Evolutionary conservation across 2,329 filamentous ascomycete species (phyloP).

Genomic region (Fusarium transvaalense): DNA sequence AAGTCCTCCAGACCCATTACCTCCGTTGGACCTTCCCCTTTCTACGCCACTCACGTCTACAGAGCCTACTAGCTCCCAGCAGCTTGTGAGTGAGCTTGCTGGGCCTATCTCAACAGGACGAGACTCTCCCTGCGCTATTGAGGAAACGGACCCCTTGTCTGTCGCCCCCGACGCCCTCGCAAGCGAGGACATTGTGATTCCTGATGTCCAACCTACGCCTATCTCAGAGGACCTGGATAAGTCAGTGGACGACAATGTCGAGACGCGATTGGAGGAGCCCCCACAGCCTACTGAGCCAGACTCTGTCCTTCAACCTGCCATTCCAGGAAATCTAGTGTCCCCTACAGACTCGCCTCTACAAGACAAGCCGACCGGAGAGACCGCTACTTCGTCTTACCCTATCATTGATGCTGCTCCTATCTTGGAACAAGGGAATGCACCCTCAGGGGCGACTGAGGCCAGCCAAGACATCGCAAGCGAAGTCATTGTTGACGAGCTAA

Average conservation of each 20-base stretch:
- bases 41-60: neutral
- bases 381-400: neutral
- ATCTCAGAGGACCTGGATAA: neutral
- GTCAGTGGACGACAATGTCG: neutral
- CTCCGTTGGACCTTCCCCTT: neutral
- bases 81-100: neutral
- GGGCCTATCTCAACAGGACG: neutral
- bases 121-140: neutral
- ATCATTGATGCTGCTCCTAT: neutral
- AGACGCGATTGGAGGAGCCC: constrained; percentile 2
- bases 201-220: neutral
- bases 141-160: neutral
- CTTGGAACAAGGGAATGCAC: neutral
- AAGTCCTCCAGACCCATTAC: neutral
- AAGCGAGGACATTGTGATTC: neutral
- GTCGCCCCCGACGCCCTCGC: neutral
- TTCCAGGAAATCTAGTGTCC: neutral
- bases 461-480: neutral
- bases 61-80: neutral
- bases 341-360: neutral
- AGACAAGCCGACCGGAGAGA: neutral
- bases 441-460: neutral
- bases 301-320: neutral
- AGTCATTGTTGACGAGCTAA: neutral
- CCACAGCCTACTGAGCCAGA: neutral